Base-by-base conservation (phyloP, 345 rosid genomes). In the Brassica cretica region DNA sequence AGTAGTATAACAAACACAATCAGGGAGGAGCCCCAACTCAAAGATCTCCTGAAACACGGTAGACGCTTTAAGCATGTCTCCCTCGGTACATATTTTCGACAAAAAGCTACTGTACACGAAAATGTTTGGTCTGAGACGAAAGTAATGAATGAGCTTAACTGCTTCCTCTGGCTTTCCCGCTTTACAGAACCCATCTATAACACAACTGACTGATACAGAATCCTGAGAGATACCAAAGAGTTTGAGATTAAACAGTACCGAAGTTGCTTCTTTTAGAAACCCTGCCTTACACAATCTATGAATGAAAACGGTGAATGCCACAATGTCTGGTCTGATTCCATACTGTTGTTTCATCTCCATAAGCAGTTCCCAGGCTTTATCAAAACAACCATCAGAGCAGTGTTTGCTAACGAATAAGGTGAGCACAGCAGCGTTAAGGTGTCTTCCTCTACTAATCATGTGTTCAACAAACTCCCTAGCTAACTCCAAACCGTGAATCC, bases 81-180 rank as follows among this genome's bases (percentile, higher is more conserved):
- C 82, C 4, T 63, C 72, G 49, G 60, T 29, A 72, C 90, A 82
- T 71, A 85, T 56, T 53, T 80, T 82, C 3, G 86, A 49, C n/a
- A 87, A 63, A 66, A 87, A 85, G 70, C 88, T 87, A 77, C 79
- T 84, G 81, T 78, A 85, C 74, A 82, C 84, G 79, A 81, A 87
- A 74, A 85, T 79, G 73, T 85, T 82, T 4, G 83, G 85, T 68
- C 64, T 84, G 58, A 84, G 77, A 61, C 76, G 69, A 69, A 80
- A 81, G 11, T 33, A 69, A 39, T 84, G 78, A 41, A 87, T 78
- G 70, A 85, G 72, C 68, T 79, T 79, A 46, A 82, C 49, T 32
- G 87, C 88, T 84, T 84, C 73, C 51, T 79, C 82, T 74, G 74
- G 78, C 21, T 78, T 84, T 30, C 84, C 86, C 32, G 64, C 64